phyloP scores from a whole-genome alignment of 768 basidiomycete species.

The Suillus luteus region DNA sequence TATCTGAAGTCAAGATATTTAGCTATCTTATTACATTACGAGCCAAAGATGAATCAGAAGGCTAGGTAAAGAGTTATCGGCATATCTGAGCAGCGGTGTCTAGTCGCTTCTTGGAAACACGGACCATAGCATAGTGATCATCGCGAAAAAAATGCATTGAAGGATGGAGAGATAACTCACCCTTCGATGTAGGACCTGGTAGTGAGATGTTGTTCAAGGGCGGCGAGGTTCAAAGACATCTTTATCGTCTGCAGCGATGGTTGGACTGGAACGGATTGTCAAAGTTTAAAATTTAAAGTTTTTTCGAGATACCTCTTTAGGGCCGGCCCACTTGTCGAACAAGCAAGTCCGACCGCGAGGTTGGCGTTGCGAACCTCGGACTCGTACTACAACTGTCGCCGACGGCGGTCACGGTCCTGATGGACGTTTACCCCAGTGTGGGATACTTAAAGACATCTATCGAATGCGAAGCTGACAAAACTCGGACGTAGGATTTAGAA shows the following conservation, averaged over 20 bases:
- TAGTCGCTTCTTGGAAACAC: slow-evolving; percentile 96
- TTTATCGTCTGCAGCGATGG: slow-evolving; percentile 19
- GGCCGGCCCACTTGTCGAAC: slow-evolving; percentile 25
- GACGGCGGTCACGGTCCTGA: not conserved
- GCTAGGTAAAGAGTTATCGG: slow-evolving; percentile 73
- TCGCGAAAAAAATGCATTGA: slow-evolving; percentile 40
- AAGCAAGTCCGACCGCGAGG: not conserved
- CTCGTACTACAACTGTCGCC: not conserved
- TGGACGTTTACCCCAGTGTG: not conserved
- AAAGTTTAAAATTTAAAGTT: slow-evolving; percentile 8
- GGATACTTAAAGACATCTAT: not conserved
- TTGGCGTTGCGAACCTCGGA: not conserved
- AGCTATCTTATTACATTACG: slow-evolving; percentile 13
- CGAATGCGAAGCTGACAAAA: not conserved
- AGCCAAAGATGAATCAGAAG: slow-evolving; percentile 54
- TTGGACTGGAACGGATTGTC: slow-evolving; percentile 17
- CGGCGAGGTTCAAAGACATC: slow-evolving; percentile 69
- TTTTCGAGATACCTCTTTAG: slow-evolving; percentile 31
- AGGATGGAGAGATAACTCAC: slow-evolving; percentile 50
- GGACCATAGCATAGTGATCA: slow-evolving; percentile 87
- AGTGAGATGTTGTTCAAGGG: slow-evolving; percentile 86
- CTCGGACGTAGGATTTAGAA: not conserved
- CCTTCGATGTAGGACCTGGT: slow-evolving; percentile 90
- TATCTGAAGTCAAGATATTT: slow-evolving; percentile 52
- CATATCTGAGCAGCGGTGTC: slow-evolving; percentile 83